Evolutionary conservation across 1,284 basidiomycete genomes (phyloP).

Genomic region (Sporisorium exsertum): DNA sequence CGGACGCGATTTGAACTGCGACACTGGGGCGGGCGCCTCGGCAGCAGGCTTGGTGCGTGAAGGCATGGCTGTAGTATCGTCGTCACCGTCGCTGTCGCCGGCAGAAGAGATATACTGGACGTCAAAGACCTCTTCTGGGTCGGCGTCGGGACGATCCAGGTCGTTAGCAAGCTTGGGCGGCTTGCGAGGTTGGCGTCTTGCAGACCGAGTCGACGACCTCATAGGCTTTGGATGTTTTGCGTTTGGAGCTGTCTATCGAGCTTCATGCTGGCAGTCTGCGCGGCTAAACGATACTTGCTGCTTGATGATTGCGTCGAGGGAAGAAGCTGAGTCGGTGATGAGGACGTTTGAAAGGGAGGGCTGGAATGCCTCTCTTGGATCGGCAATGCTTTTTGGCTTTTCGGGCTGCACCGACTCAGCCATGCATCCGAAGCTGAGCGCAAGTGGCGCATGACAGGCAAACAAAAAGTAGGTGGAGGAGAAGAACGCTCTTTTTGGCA

Average conservation of each 20-base stretch:
- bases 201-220: slow-evolving; percentile 14
- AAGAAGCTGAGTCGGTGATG: background rate
- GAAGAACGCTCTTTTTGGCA: background rate
- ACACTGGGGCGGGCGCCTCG: background rate
- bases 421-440: slow-evolving; percentile 1
- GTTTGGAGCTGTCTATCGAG: background rate
- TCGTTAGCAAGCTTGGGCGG: slow-evolving; percentile 32
- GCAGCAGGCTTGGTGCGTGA: slow-evolving; percentile 18
- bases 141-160: slow-evolving; percentile 27
- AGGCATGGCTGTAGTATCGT: slow-evolving; percentile 21
- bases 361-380: background rate
- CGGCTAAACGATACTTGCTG: background rate
- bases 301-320: background rate
- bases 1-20: slow-evolving; percentile 10
- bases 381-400: background rate
- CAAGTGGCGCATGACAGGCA: background rate
- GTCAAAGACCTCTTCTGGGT: slow-evolving; percentile 47
- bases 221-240: background rate
- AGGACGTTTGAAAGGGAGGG: background rate
- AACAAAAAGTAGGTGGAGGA: slow-evolving; percentile 1
- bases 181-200: slow-evolving; percentile 24
- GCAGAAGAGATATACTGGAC: slow-evolving; percentile 41
- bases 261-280: slow-evolving; percentile 2
- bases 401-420: slow-evolving; percentile 17
- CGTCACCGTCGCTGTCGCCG: slow-evolving; percentile 23